A percentile compares a stretch with the other conserved stretches of the same genome.
Evolutionary conservation across 2,329 filamentous ascomycete species (phyloP).

Genomic region (Aspergillus ibericus): DNA sequence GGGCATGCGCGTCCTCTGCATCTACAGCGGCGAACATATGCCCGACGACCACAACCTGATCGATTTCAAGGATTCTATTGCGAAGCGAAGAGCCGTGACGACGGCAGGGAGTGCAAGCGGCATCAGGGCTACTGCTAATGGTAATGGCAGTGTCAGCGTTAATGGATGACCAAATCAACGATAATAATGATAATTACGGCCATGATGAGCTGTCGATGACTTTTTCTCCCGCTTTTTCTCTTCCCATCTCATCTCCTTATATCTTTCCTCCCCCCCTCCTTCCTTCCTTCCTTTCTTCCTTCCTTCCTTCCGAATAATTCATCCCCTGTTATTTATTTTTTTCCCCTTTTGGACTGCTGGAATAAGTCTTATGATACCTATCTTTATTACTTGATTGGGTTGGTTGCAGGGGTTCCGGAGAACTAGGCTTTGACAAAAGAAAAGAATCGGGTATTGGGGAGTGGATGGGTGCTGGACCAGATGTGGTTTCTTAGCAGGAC

Average conservation of each 20-base stretch:
- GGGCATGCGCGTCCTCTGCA: conserved; percentile 91
- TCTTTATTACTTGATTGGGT: too few relatives aligned
- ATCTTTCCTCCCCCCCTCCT: not conserved
- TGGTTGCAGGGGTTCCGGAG: too few relatives aligned
- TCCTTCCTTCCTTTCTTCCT: not conserved
- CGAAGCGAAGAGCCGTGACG: conserved; percentile 34
- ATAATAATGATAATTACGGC: not conserved
- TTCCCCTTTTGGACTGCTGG: too few relatives aligned
- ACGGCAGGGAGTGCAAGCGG: conserved; percentile 1
- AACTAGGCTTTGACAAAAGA: too few relatives aligned
- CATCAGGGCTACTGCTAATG: not conserved
- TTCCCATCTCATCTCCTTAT: not conserved
- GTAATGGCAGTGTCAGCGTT: not conserved
- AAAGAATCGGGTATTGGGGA: too few relatives aligned
- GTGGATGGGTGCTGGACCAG: too few relatives aligned
- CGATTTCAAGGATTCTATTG: conserved; percentile 39
- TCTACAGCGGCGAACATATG: conserved; percentile 77
- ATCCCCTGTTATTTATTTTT: too few relatives aligned
- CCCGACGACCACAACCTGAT: conserved; percentile 39
- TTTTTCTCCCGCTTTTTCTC: not conserved
- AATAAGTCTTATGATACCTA: too few relatives aligned
- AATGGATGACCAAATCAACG: not conserved
- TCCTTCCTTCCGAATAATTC: not conserved
- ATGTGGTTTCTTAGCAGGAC: too few relatives aligned
- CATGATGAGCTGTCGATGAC: not conserved